Evolutionary conservation across 2,329 filamentous ascomycete genomes (phyloP).

Genomic region (Tolypocladium pustulatum): DNA sequence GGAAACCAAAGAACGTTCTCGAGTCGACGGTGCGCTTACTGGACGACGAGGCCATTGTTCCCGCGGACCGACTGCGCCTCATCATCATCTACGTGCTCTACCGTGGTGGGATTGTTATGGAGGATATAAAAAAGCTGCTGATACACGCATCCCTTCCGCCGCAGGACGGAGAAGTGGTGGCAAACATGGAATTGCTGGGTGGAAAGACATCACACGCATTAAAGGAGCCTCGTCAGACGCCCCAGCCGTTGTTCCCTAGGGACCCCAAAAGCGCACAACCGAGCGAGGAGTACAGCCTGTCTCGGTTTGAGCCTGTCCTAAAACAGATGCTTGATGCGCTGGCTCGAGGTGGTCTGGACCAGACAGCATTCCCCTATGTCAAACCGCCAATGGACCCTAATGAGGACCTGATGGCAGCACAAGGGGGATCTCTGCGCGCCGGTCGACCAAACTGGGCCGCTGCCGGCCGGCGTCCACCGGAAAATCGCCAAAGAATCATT

Average conservation of each 20-base stretch:
- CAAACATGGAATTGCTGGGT: slow-evolving; percentile 74
- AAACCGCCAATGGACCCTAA: slow-evolving; percentile 57
- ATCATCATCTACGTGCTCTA: slow-evolving; percentile 80
- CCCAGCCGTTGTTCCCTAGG: slow-evolving; percentile 59
- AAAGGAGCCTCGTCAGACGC: slow-evolving; percentile 63
- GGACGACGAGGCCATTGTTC: slow-evolving; percentile 67
- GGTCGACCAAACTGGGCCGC: slow-evolving; percentile 95
- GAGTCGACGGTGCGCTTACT: slow-evolving; percentile 80
- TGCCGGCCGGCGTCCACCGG: slow-evolving; percentile 57
- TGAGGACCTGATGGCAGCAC: slow-evolving; percentile 43
- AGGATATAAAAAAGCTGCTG: slow-evolving; percentile 77
- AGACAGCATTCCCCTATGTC: slow-evolving; percentile 58
- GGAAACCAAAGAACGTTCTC: slow-evolving; percentile 80
- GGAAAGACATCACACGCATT: slow-evolving; percentile 57
- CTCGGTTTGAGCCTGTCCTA: slow-evolving; percentile 72
- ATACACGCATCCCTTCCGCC: slow-evolving; percentile 71
- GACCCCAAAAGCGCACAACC: slow-evolving; percentile 45
- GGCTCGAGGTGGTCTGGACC: slow-evolving; percentile 56
- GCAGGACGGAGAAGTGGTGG: slow-evolving; percentile 60
- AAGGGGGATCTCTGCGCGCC: slow-evolving; percentile 70
- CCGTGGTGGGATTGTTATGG: slow-evolving; percentile 70
- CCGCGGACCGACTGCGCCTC: slow-evolving; percentile 70
- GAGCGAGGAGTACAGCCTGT: slow-evolving; percentile 74
- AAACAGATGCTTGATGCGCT: slow-evolving; percentile 75
- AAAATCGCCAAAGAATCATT: slow-evolving; percentile 83